Percentiles rank a stretch among this genome's conserved stretches.
These are phyloP conservation scores for Gaeumannomyces sp. DNA, from an alignment of 2,329 filamentous ascomycete species.

Conservation along the genomic window DNA sequence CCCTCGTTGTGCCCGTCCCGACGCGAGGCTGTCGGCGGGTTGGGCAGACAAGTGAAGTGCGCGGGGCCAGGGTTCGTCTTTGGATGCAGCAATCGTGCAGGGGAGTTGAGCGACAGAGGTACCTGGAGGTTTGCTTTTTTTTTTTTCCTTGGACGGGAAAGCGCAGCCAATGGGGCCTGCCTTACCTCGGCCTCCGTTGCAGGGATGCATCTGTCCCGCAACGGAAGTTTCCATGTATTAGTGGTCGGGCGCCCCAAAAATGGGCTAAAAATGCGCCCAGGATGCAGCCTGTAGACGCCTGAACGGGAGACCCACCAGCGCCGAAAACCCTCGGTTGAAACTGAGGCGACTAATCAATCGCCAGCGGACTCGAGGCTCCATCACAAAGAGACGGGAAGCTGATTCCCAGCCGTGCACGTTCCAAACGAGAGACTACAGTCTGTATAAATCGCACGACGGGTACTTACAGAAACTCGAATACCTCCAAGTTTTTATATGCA, in stretches of 20 bases:
- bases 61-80: not conserved
- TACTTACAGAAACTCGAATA: no score
- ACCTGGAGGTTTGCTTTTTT: not conserved
- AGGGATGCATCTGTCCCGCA: not conserved
- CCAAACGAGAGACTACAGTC: no score
- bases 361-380: no score
- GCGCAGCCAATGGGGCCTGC: not conserved
- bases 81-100: not conserved
- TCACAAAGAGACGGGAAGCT: no score
- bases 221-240: not conserved
- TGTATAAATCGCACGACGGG: no score
- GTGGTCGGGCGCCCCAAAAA: not conserved
- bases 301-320: not conserved
- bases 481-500: no score
- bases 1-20: not conserved
- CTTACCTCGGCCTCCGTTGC: not conserved
- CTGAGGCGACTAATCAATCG: not conserved
- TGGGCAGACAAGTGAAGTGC: not conserved
- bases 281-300: not conserved
- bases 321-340: not conserved
- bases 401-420: no score
- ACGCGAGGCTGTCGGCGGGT: not conserved
- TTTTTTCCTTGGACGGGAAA: not conserved
- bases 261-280: no score
- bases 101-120: not conserved